A percentile compares a stretch with the other conserved stretches of the same genome.
These are phyloP conservation scores for Halocafeteria seosinensis DNA, from an alignment of 108 stramenopile genomes.

Conservation along the genomic window DNA sequence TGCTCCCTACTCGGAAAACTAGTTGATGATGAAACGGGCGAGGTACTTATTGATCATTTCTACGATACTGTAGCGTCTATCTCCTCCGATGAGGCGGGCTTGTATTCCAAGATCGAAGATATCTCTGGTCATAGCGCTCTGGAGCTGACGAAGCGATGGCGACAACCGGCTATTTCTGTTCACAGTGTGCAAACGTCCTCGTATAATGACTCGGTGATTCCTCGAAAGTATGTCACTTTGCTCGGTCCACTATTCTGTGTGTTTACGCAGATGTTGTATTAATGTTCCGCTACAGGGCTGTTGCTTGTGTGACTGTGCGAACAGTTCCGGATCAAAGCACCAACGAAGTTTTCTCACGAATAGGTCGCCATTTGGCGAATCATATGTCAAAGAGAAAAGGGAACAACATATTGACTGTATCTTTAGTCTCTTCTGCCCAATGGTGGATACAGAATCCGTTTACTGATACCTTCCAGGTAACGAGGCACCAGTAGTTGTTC, in stretches of 20 bases:
- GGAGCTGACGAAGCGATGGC: constrained; percentile 5
- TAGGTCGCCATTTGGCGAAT: not conserved
- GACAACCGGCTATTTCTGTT: constrained; percentile 5
- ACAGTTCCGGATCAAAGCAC: constrained; percentile 13
- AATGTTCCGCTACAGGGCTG: too few relatives aligned
- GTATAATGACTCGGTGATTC: constrained; percentile 2
- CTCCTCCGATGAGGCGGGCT: not conserved
- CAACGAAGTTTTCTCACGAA: not conserved
- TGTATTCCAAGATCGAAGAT: not conserved
- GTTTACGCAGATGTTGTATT: too few relatives aligned
- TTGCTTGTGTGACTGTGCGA: constrained; percentile 4
- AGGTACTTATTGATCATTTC: not conserved
- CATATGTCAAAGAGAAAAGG: not conserved
- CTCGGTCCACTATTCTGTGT: too few relatives aligned
- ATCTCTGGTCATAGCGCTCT: not conserved
- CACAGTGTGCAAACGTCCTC: not conserved
- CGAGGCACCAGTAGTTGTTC: too few relatives aligned
- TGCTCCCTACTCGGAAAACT: not conserved
- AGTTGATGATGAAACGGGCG: not conserved
- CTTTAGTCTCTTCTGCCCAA: not conserved
- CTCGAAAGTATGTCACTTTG: too few relatives aligned
- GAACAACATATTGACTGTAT: not conserved
- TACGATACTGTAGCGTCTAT: not conserved
- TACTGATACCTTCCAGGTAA: not conserved
- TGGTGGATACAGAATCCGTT: constrained; percentile 11